These are phyloP conservation scores for Apiospora malaysiana DNA, from an alignment of 2,329 filamentous ascomycete species.

Conservation along the genomic window DNA sequence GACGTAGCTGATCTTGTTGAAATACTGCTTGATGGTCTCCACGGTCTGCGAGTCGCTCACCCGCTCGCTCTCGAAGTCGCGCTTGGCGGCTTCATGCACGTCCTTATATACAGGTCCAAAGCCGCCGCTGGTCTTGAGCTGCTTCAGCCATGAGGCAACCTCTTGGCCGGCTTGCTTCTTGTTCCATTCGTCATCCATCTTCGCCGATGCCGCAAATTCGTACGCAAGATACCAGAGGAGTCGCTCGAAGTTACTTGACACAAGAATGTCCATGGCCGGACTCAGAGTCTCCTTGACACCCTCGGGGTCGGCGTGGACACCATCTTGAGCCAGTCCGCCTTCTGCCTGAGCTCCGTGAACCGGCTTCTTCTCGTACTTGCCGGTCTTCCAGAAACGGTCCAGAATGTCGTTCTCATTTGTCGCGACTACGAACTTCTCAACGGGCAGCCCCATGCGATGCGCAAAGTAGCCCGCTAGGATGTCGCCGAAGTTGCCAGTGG, in stretches of 20 bases:
- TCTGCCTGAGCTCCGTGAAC: conserved; percentile 62
- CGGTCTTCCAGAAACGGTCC: conserved; percentile 91
- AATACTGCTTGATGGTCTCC: conserved; percentile 66
- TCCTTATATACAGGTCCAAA: conserved; percentile 79
- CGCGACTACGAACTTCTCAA: conserved; percentile 87
- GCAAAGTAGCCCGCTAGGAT: conserved; percentile 95
- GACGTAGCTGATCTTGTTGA: conserved; percentile 66
- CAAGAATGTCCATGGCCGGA: conserved; percentile 97
- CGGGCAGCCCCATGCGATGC: conserved; percentile 84
- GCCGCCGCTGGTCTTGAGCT: conserved; percentile 80
- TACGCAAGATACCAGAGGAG: conserved; percentile 92
- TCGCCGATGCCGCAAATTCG: conserved; percentile 64
- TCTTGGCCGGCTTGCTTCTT: conserved; percentile 75
- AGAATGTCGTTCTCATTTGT: conserved; percentile 99
- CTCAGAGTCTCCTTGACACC: conserved; percentile 91
- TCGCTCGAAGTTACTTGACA: conserved; percentile 95
- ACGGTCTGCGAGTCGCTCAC: conserved; percentile 72
- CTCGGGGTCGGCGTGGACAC: conserved; percentile 67
- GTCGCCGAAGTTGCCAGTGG: conserved; percentile 93
- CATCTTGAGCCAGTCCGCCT: conserved; percentile 69
- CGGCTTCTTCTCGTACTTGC: conserved; percentile 86
- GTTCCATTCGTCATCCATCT: conserved; percentile 70
- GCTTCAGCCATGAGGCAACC: conserved; percentile 77
- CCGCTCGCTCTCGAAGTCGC: conserved; percentile 81
- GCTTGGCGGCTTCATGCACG: conserved; percentile 73